These are phyloP conservation scores for Apiotrichum brassicae DNA, from an alignment of 1,284 basidiomycete species.

Conservation along the genomic window DNA sequence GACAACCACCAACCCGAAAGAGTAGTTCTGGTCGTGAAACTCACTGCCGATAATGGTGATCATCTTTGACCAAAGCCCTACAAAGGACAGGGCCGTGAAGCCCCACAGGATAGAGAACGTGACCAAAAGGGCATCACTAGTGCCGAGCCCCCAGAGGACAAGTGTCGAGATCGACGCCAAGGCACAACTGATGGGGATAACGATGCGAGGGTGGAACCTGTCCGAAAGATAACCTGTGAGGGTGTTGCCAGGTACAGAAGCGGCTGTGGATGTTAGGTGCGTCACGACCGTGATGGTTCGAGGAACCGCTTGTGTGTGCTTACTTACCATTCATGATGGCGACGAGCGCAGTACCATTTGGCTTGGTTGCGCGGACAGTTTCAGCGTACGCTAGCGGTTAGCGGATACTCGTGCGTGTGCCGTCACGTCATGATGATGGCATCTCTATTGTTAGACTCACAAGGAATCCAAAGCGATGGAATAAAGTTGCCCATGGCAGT, in stretches of 20 bases:
- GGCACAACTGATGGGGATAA: conserved; percentile 35
- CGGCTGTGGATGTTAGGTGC: conserved; percentile 17
- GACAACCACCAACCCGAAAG: no score
- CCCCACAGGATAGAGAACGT: conserved; percentile 35
- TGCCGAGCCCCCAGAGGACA: conserved; percentile 45
- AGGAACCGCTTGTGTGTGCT: not conserved
- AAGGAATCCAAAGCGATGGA: conserved; percentile 42
- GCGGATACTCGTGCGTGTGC: no score
- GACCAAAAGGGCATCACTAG: conserved; percentile 25
- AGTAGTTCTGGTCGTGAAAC: no score
- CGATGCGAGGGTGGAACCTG: conserved; percentile 27
- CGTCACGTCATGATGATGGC: no score
- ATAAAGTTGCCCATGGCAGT: conserved; percentile 44
- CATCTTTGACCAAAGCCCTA: conserved; percentile 35
- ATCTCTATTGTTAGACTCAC: conserved; percentile 22
- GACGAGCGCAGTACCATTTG: conserved; percentile 40
- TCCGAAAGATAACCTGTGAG: conserved; percentile 42
- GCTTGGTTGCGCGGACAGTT: conserved; percentile 29
- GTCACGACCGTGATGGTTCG: no score
- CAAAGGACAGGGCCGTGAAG: conserved; percentile 29
- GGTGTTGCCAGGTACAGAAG: conserved; percentile 40
- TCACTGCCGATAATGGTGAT: conserved; percentile 32
- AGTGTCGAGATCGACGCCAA: conserved; percentile 23
- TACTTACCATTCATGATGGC: conserved; percentile 42
- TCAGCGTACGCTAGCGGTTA: conserved; percentile 41